Base-by-base conservation (phyloP, 768 basidiomycete species). In the Terana coerulea region DNA sequence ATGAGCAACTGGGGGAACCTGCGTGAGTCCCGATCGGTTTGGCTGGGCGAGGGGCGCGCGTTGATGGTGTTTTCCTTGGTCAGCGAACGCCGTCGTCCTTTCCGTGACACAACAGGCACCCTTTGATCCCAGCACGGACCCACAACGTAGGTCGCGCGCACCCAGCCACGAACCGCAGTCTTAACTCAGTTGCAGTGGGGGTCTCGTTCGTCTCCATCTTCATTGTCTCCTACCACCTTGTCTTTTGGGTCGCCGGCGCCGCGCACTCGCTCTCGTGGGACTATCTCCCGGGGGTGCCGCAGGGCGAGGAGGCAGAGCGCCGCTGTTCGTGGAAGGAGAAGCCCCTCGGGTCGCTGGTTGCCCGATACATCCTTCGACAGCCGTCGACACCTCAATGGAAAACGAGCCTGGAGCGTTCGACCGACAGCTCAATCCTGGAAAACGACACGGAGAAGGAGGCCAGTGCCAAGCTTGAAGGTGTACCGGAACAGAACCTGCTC, bases 1-100 rank as follows among this genome's bases (percentile, higher is more conserved):
- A 61, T 74, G 57, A 73, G 72, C 33, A 78, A 78, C 52, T 78
- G 76, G 76, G 75, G 75, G 47, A 79, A 78, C 55, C 62, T 77
- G 14, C 69, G 69, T 69, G 31, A 46, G 68, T 64, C 6, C 17
- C n/a, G n/a, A n/a, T 26, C 31, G n/a, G 15, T 30, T 24, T 5
- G 14, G 12, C 15, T 47, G 3, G n/a, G n/a, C n/a, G 24, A 15
- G 14, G 21, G 19, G 22, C 24, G 51, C 19, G 30, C 26, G 12
- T 22, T 26, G 28, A 26, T 17, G 29, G 2, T 35, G 12, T 7
- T 33, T 12, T 14, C 10, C 5, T 28, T 31, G 24, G 9, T n/a
- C 65, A 70, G 69, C 77, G 6, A 76, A 71, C 37, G 75, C 77
- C 3, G 65, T 78, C 14, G 70, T 78, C 2, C 63, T 73, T 48